Evolutionary conservation across 2,329 filamentous ascomycete genomes (phyloP), one percentile per base, ranked within the genome.

Genomic region (Nemania serpens): DNA sequence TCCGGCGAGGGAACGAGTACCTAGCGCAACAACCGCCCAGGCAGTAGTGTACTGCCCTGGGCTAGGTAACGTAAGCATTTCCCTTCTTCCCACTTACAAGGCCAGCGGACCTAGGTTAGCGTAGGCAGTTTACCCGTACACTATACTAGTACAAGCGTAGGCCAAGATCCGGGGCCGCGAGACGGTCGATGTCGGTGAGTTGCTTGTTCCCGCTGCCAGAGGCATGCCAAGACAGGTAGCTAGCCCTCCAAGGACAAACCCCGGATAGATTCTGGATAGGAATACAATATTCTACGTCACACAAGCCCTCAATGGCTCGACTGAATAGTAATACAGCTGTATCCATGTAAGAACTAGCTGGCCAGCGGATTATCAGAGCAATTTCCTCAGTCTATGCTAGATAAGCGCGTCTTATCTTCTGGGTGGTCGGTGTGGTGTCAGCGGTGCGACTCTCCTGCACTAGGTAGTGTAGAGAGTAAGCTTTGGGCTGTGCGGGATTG

Each of bases 91-190:
- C 17, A 29, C 25, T 29, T 29, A 7, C 25, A 29, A 29, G 7
- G 25, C 25, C 7, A 29, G 25, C 25, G 4, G 25, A 4, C 25
- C n/a, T n/a, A n/a, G n/a, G n/a, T n/a, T n/a, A n/a, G 15, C 9
- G 47, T 45, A 18, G n/a, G 15, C 20, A 43, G 41, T 48, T 36
- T 36, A 42, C 33, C 29, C 25, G 3, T 29, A 29, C 25, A 29
- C 25, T 29, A 29, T 29, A 29, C 25, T 29, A 29, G 25, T 29
- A 29, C 7, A 29, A 3, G 4, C 46, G 59, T 34, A 61, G 46
- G 59, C 59, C 54, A 58, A 61, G 50, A 61, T 61, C 59, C 34
- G 54, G 54, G 49, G 49, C 29, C 13, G 45, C 22, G 11, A 33
- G 22, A 22, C 25, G 25, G n/a, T 48, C 6, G n/a, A 18, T n/a